Conservation (phyloP, 148 eudicot genomes). For the Chenopodium berlandieri region DNA sequence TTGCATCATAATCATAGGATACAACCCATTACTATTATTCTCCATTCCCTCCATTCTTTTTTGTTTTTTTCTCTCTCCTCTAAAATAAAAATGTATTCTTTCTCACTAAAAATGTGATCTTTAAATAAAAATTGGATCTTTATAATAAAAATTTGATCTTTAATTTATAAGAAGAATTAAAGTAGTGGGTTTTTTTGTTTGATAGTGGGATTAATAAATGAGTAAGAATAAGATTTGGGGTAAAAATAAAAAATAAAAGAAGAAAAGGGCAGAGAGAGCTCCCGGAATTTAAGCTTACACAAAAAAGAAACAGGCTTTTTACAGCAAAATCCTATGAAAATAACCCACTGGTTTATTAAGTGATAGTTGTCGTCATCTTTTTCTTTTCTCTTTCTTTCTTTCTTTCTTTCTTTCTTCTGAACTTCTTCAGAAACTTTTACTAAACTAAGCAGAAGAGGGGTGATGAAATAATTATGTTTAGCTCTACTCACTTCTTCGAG, state of each 20-base stretch:
- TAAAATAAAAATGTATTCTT: background rate
- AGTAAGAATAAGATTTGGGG: background rate
- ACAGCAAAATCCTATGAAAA: constrained; percentile 57
- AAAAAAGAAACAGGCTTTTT: constrained; percentile 40
- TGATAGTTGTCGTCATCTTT: constrained; percentile 28
- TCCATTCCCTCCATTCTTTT: background rate
- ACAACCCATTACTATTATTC: constrained; percentile 38
- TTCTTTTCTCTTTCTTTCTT: constrained; percentile 36
- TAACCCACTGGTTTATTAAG: constrained; percentile 34
- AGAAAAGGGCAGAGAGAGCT: constrained; percentile 22
- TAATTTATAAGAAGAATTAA: too few relatives aligned
- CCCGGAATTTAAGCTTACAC: constrained; percentile 78
- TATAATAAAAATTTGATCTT: too few relatives aligned
- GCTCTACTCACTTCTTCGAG: too few relatives aligned
- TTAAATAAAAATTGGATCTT: too few relatives aligned
- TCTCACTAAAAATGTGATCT: too few relatives aligned
- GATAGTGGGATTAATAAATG: background rate
- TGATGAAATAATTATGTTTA: too few relatives aligned
- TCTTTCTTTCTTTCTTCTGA: constrained; percentile 21
- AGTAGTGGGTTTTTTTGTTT: too few relatives aligned
- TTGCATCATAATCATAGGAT: constrained; percentile 53
- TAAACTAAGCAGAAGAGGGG: too few relatives aligned
- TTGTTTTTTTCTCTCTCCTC: background rate
- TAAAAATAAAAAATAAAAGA: background rate
- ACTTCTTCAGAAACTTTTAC: too few relatives aligned